A percentile compares a stretch with the other conserved stretches of the same genome.
Evolutionary conservation across 768 basidiomycete genomes (phyloP).

Genomic region (Tephrocybe rancida): DNA sequence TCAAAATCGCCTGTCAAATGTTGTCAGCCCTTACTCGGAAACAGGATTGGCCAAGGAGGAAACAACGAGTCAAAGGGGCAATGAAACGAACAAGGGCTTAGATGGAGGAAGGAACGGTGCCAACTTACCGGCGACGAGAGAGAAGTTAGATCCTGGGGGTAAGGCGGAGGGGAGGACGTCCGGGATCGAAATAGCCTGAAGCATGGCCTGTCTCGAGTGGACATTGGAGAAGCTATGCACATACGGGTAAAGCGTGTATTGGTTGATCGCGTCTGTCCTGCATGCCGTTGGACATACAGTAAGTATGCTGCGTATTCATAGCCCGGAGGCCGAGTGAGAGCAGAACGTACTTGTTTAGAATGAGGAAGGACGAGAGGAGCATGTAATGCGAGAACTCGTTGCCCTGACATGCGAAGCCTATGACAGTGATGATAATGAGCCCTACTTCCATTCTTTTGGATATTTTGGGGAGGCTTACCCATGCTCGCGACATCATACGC

Average conservation of each 20-base stretch:
- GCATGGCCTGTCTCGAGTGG: slow-evolving; percentile 55
- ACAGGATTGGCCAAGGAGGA: neutral
- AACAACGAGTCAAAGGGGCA: neutral
- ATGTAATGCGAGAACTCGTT: slow-evolving; percentile 97
- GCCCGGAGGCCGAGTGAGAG: neutral
- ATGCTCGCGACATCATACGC: slow-evolving; percentile 86
- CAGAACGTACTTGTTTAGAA: slow-evolving; percentile 74
- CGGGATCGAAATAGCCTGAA: slow-evolving; percentile 73
- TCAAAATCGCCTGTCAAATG: slow-evolving; percentile 77
- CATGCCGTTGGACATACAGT: slow-evolving; percentile 13
- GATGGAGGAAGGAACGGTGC: neutral
- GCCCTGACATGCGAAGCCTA: slow-evolving; percentile 90
- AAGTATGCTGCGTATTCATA: slow-evolving; percentile 2
- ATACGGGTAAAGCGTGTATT: slow-evolving; percentile 85
- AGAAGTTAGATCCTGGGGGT: slow-evolving; percentile 67
- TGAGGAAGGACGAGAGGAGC: slow-evolving; percentile 87
- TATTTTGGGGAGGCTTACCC: slow-evolving; percentile 45
- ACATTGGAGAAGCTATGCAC: slow-evolving; percentile 92
- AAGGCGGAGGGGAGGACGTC: slow-evolving; percentile 82
- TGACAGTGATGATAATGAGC: neutral
- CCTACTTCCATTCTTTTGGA: neutral
- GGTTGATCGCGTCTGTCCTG: slow-evolving; percentile 65
- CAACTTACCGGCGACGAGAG: slow-evolving; percentile 77
- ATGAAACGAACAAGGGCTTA: neutral
- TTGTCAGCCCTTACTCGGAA: neutral